Evolutionary conservation across 768 basidiomycete species (phyloP).

Genomic region (Kwoniella europaea): DNA sequence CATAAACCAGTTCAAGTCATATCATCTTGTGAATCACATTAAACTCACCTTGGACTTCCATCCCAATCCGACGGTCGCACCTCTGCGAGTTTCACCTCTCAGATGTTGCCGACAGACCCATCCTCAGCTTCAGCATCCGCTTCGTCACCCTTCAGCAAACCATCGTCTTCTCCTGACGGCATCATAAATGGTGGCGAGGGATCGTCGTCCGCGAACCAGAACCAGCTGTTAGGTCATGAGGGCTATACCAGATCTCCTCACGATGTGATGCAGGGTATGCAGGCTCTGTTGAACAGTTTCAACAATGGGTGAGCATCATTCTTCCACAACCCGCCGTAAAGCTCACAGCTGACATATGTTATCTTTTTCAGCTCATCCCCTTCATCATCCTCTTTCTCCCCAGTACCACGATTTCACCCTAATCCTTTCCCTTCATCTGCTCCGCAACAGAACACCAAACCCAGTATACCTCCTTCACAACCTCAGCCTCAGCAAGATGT

Average conservation of each 20-base stretch:
- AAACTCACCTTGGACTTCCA: neutral
- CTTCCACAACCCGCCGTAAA: neutral
- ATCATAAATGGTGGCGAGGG: conserved; percentile 12
- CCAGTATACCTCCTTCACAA: conserved; percentile 8
- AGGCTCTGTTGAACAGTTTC: conserved; percentile 26
- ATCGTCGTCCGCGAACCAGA: conserved; percentile 1
- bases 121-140: conserved; percentile 38
- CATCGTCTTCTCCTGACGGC: conserved; percentile 35
- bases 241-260: conserved; percentile 14
- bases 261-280: conserved; percentile 34
- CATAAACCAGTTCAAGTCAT: no score
- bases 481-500: conserved; percentile 8
- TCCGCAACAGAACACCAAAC: conserved; percentile 21
- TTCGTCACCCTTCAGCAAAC: conserved; percentile 36
- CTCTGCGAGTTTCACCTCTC: neutral
- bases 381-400: conserved; percentile 14
- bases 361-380: neutral
- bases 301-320: conserved; percentile 20
- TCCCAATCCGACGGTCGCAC: neutral
- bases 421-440: conserved; percentile 14
- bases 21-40: neutral
- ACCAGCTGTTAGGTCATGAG: conserved; percentile 14
- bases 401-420: neutral
- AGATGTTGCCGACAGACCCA: conserved; percentile 31
- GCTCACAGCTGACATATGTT: neutral